Percentiles rank a stretch among this genome's conserved stretches.
Conservation (phyloP, 176 grass and related monocot genomes). For the Coix lacrymajobi region DNA sequence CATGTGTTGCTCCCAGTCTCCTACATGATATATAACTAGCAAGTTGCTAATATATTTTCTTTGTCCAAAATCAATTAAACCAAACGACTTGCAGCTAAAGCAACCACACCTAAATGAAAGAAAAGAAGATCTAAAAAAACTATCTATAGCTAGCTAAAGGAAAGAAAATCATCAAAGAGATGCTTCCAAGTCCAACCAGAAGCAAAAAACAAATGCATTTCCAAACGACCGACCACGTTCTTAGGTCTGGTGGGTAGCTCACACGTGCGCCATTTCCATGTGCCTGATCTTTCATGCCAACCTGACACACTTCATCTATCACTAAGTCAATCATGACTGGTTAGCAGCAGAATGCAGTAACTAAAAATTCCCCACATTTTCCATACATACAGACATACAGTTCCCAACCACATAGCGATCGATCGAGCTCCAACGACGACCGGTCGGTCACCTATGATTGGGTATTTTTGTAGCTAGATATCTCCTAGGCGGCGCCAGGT, state of each 20-base stretch:
- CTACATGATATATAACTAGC: neutral
- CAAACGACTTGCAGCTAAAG: neutral
- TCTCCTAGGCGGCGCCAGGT: conserved; percentile 25
- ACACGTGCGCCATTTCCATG: neutral
- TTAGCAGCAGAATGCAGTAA: neutral
- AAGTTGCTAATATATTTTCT: neutral
- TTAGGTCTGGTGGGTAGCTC: neutral
- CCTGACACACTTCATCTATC: neutral
- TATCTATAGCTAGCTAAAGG: neutral
- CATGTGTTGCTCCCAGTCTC: neutral
- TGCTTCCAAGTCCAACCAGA: neutral
- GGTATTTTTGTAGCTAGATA: neutral
- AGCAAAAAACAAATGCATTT: neutral
- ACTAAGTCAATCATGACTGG: neutral
- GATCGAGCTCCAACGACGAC: neutral
- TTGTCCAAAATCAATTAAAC: neutral
- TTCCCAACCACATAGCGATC: neutral
- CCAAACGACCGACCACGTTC: neutral
- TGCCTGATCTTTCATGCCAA: neutral
- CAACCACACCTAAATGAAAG: neutral
- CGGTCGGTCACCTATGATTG: neutral
- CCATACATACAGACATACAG: neutral
- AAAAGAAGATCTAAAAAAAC: neutral
- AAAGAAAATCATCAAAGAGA: neutral
- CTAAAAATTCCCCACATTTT: conserved; percentile 1